These are phyloP conservation scores for Corrigiola litoralis DNA, from an alignment of 179 eudicot genomes.

Conservation along the genomic window DNA sequence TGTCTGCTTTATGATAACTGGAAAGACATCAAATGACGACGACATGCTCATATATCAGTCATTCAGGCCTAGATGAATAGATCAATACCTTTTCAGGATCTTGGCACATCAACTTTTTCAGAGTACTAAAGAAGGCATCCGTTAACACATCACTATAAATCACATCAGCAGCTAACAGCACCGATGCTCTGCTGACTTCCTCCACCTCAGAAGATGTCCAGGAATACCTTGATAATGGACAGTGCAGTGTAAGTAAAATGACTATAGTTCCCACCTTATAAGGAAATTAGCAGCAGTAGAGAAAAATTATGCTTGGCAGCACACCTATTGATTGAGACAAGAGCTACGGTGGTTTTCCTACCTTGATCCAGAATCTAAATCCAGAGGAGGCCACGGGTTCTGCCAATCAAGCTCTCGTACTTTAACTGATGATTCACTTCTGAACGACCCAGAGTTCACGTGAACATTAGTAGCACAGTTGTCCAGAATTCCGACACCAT, in stretches of 20 bases:
- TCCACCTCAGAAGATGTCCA: constrained; percentile 70
- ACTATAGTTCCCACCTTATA: not conserved
- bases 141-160: constrained; percentile 85
- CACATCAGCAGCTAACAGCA: constrained; percentile 95
- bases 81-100: constrained; percentile 57
- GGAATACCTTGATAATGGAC: constrained; percentile 39
- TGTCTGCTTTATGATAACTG: not conserved
- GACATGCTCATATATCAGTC: no score
- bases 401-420: constrained; percentile 97
- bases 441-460: constrained; percentile 49
- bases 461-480: constrained; percentile 69
- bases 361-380: constrained; percentile 39
- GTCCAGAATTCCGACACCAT: constrained; percentile 60
- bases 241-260: constrained; percentile 1
- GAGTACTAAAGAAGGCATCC: constrained; percentile 66
- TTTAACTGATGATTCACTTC: constrained; percentile 48
- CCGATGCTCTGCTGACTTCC: constrained; percentile 53
- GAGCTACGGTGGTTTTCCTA: constrained; percentile 17
- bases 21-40: not conserved
- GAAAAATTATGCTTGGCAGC: not conserved
- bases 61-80: no score
- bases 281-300: not conserved
- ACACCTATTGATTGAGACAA: not conserved
- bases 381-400: constrained; percentile 70
- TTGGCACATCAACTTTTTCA: constrained; percentile 54